Evolutionary conservation across 2,329 filamentous ascomycete genomes (phyloP).

Genomic region (Cladosporium sp.): DNA sequence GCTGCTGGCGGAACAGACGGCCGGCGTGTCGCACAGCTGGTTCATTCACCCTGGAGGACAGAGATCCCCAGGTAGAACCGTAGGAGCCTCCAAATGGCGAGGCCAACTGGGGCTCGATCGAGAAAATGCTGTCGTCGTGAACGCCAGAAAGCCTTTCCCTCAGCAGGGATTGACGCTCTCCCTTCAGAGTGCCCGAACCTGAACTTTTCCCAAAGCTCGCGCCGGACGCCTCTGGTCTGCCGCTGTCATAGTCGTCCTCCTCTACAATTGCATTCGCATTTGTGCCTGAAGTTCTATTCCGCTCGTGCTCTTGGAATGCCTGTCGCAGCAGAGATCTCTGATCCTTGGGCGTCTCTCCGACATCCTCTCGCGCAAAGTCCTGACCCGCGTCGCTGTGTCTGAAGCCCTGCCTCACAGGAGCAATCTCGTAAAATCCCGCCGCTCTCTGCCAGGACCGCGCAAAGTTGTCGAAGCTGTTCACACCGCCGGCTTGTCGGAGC

Average conservation of each 20-base stretch:
- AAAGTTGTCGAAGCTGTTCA: conserved; percentile 92
- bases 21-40: conserved; percentile 52
- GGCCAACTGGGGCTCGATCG: conserved; percentile 51
- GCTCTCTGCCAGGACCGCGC: conserved; percentile 88
- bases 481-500: conserved; percentile 68
- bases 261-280: conserved; percentile 17
- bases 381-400: conserved; percentile 41
- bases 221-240: conserved; percentile 10
- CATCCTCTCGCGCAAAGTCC: conserved; percentile 37
- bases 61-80: conserved; percentile 55
- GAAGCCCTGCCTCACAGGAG: conserved; percentile 71
- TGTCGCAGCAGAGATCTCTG: conserved; percentile 38
- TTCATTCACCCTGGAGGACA: conserved; percentile 52
- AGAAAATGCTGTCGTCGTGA: conserved; percentile 40
- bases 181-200: conserved; percentile 1
- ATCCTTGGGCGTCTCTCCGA: conserved; percentile 32
- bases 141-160: conserved; percentile 23
- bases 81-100: conserved; percentile 69
- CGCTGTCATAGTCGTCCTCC: conserved; percentile 25
- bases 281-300: conserved; percentile 16
- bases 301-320: conserved; percentile 31
- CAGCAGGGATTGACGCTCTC: conserved; percentile 18
- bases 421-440: conserved; percentile 79
- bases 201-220: not conserved
- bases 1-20: conserved; percentile 43